Evolutionary conservation across 176 grass and related monocot species (phyloP), one percentile per base, ranked within the genome.

Genomic region (Ensete ventricosum): DNA sequence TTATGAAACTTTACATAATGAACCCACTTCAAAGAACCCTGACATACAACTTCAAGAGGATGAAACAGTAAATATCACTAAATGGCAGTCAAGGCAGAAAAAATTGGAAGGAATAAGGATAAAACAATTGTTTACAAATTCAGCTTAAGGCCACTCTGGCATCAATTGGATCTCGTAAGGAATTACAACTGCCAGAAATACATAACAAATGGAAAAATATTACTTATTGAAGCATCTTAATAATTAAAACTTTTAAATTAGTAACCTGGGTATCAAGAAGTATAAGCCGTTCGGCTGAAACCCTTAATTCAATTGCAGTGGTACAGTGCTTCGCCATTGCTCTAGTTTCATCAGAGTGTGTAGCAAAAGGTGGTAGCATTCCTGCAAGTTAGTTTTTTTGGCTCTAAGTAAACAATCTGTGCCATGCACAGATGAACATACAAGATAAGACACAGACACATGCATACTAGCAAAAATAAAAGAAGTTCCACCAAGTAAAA

Each of bases 341-440:
- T 89, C 75, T 98, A 70, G 64, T 85, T 78, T 98, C 94, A 77
- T 98, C 90, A 23, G 88, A 90, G 54, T 93, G 86, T 1, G 76
- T 93, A 59, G 94, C 83, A 80, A 98, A 98, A 77, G 94, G 94
- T 54, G 84, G 88, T 73, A 91, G 86, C 94, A 93, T 97, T 78
- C 94, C 94, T 97, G 81, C 71, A 90, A 11, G 54, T 17, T 84
- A 73, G 14, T 21, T 55, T 73, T 9, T 23, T 2, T 6, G 4
- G 13, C 10, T 24, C 21, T 74, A 9, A 74, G 21, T 9, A 54
- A 2, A 25, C 48, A 77, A 17, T 21, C 2, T 2, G 12, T 17
- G 54, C 13, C 1, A 48, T 43, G 67, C 11, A 8, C 29, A 14
- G 29, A 76, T 76, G 71, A 82, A 20, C 52, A 70, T 71, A 13